These are phyloP conservation scores for Punica granatum DNA, from an alignment of 345 rosid genomes.

Conservation along the genomic window DNA sequence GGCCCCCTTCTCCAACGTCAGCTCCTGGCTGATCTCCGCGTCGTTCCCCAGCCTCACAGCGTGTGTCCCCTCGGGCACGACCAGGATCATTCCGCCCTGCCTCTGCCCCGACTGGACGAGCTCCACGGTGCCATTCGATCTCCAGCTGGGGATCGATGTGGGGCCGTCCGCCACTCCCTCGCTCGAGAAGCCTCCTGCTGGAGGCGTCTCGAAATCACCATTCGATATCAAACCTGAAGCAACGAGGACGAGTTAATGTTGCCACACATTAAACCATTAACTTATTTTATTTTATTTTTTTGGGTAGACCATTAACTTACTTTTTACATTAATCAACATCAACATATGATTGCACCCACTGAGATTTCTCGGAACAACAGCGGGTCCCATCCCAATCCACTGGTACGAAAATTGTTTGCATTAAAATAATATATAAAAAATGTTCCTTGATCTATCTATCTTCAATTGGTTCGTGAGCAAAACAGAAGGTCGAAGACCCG, in stretches of 20 bases:
- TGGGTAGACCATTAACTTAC: no score
- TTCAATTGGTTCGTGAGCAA: background rate
- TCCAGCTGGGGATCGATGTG: slow-evolving; percentile 65
- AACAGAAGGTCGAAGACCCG: background rate
- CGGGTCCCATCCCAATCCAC: background rate
- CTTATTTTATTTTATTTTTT: no score
- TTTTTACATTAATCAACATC: no score
- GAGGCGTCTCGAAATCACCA: slow-evolving; percentile 76
- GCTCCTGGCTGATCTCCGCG: slow-evolving; percentile 86
- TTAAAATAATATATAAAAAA: no score
- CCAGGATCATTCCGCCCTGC: slow-evolving; percentile 96
- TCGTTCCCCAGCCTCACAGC: slow-evolving; percentile 89
- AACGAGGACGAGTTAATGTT: background rate
- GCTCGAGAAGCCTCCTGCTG: slow-evolving; percentile 58
- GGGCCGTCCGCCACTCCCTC: slow-evolving; percentile 43
- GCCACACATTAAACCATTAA: background rate
- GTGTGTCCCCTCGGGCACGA: slow-evolving; percentile 78
- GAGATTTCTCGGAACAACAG: no score
- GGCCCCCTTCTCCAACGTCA: slow-evolving; percentile 77
- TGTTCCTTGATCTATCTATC: background rate
- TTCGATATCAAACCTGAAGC: slow-evolving; percentile 55
- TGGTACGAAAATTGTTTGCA: background rate
- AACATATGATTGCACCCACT: no score
- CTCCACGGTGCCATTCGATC: slow-evolving; percentile 64
- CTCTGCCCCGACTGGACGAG: slow-evolving; percentile 72